These are phyloP conservation scores for Diplodia sapinea DNA, from an alignment of 2,329 filamentous ascomycete genomes.

Conservation along the genomic window DNA sequence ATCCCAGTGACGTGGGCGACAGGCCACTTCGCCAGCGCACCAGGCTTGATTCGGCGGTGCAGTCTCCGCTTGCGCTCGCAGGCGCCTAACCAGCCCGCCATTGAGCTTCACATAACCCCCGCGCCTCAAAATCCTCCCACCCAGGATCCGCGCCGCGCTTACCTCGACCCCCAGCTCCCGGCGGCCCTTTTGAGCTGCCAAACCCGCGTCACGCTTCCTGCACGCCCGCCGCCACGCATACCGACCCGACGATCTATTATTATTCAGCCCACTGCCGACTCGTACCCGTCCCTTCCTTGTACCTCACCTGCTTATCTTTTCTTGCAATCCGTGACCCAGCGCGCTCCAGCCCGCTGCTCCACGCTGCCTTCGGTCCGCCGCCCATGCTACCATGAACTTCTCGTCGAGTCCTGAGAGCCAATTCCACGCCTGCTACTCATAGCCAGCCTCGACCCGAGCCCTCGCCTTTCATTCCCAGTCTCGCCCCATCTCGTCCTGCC, in stretches of 20 bases:
- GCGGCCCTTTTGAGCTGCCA: slow-evolving; percentile 10
- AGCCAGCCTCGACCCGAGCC: slow-evolving; percentile 8
- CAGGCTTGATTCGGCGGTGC: slow-evolving; percentile 20
- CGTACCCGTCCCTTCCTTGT: neutral
- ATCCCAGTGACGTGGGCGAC: slow-evolving; percentile 19
- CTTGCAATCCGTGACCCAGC: neutral
- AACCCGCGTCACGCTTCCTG: neutral
- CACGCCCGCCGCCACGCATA: slow-evolving; percentile 4
- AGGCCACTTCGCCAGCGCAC: slow-evolving; percentile 15
- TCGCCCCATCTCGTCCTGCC: neutral
- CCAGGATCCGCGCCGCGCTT: slow-evolving; percentile 19
- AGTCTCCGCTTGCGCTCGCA: slow-evolving; percentile 25
- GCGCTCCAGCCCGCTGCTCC: slow-evolving; percentile 4
- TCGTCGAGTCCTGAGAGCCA: slow-evolving; percentile 29
- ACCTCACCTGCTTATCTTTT: neutral
- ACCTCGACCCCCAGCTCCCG: slow-evolving; percentile 3
- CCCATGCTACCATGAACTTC: slow-evolving; percentile 31
- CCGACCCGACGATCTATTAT: slow-evolving; percentile 15
- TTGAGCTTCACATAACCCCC: slow-evolving; percentile 23
- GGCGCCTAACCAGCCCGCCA: neutral
- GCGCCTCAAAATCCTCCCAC: slow-evolving; percentile 20
- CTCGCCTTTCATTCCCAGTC: slow-evolving; percentile 5
- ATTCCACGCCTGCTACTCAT: slow-evolving; percentile 32
- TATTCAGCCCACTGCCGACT: slow-evolving; percentile 13
- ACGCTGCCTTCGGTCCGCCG: neutral